Evolutionary conservation across 148 eudicot species (phyloP).

Genomic region (Talinum fruticosum): DNA sequence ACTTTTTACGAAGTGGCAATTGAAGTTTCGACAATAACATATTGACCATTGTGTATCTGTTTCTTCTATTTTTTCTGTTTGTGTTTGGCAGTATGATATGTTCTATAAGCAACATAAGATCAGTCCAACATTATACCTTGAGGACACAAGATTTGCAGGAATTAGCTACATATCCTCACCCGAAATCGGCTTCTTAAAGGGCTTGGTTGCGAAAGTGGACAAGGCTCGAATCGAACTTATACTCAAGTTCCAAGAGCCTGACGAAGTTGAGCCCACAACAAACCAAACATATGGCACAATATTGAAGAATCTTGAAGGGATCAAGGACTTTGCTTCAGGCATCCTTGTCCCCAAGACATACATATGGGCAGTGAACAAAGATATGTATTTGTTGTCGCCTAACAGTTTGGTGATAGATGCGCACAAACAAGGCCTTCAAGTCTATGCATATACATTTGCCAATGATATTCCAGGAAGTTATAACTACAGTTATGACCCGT

Average conservation of each 20-base stretch:
- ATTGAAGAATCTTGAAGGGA: conserved; percentile 41
- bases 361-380: conserved; percentile 60
- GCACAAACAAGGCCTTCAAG: conserved; percentile 64
- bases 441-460: conserved; percentile 74
- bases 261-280: conserved; percentile 65
- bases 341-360: conserved; percentile 83
- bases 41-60: not conserved
- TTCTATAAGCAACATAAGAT: conserved; percentile 58
- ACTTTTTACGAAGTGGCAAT: not conserved
- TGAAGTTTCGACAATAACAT: not conserved
- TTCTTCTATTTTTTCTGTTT: not conserved
- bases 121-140: conserved; percentile 36
- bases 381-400: conserved; percentile 48
- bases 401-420: conserved; percentile 78
- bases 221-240: conserved; percentile 46
- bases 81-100: conserved; percentile 48
- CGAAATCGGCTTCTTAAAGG: conserved; percentile 70
- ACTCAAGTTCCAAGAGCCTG: conserved; percentile 44
- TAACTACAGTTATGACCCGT: conserved; percentile 89
- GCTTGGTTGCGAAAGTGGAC: conserved; percentile 32
- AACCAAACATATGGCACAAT: conserved; percentile 46
- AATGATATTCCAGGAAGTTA: conserved; percentile 61
- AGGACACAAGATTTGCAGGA: conserved; percentile 13
- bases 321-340: conserved; percentile 69
- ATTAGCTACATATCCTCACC: conserved; percentile 83